Conservation (phyloP, 1,284 basidiomycete genomes). For the Ceratobasidium theobromae region DNA sequence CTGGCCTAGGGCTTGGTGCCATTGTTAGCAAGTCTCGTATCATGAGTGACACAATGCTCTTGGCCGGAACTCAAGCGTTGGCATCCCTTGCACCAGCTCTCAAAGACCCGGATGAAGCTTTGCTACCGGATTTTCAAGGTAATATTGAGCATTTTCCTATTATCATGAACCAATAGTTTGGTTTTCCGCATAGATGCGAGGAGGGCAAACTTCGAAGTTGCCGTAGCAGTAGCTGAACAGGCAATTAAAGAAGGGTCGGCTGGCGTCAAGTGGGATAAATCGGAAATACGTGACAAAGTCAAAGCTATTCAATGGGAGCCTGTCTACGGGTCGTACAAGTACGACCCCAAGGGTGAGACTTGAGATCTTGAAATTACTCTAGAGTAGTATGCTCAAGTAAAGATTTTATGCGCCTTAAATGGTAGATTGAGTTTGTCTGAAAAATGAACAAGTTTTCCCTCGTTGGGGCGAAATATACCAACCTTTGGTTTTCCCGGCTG, state of each 20-base stretch:
- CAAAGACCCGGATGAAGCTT: constrained; percentile 58
- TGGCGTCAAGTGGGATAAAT: constrained; percentile 54
- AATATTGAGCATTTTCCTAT: not conserved
- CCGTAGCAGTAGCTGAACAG: constrained; percentile 73
- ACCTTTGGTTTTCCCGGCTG: no score
- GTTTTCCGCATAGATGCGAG: constrained; percentile 60
- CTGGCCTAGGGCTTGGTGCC: constrained; percentile 72
- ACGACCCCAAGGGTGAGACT: constrained; percentile 57
- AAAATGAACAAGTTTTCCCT: no score
- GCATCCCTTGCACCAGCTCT: constrained; percentile 76
- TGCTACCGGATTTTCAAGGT: constrained; percentile 49
- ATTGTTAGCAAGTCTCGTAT: constrained; percentile 62
- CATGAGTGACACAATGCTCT: constrained; percentile 75
- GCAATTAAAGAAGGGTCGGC: constrained; percentile 72
- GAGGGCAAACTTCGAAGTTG: constrained; percentile 71
- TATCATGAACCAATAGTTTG: constrained; percentile 49
- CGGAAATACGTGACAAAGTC: constrained; percentile 56
- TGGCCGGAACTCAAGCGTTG: constrained; percentile 67
- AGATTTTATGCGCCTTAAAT: no score
- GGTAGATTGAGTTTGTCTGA: no score
- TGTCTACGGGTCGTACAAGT: constrained; percentile 63
- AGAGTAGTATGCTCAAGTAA: no score
- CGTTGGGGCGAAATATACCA: no score
- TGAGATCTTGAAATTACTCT: not conserved
- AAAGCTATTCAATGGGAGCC: constrained; percentile 60